These are phyloP conservation scores for Penicillium taxi DNA, from an alignment of 495 filamentous ascomycete species.

Conservation along the genomic window DNA sequence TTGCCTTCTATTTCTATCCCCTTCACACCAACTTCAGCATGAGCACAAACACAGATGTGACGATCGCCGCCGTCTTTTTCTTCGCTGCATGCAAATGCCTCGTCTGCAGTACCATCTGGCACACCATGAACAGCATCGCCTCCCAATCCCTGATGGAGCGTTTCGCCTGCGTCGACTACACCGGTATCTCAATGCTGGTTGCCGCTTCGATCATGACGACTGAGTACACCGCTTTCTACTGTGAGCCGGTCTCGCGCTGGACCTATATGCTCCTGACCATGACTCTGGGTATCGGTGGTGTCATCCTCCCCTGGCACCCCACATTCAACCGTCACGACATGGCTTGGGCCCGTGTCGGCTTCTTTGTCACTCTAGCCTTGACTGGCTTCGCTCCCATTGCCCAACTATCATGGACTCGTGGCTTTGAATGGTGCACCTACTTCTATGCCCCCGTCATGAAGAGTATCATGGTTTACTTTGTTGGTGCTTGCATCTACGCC, in stretches of 20 bases:
- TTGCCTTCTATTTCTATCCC: constrained; percentile 97
- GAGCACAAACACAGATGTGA: constrained; percentile 78
- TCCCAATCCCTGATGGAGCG: constrained; percentile 84
- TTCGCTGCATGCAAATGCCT: constrained; percentile 95
- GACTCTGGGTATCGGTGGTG: constrained; percentile 73
- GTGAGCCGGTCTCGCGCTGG: constrained; percentile 82
- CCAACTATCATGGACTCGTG: constrained; percentile 70
- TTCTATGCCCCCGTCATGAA: constrained; percentile 89
- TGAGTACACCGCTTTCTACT: constrained; percentile 98
- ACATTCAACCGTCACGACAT: constrained; percentile 89
- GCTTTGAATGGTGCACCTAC: constrained; percentile 63
- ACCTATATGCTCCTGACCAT: constrained; percentile 79
- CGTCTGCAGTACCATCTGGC: constrained; percentile 92
- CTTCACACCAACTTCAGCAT: constrained; percentile 72
- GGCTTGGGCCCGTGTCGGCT: constrained; percentile 83
- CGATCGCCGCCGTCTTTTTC: constrained; percentile 91
- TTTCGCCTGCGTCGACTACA: constrained; percentile 98
- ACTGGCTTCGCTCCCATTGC: constrained; percentile 86
- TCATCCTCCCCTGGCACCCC: constrained; percentile 93
- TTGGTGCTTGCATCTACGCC: constrained; percentile 84
- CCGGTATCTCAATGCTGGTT: constrained; percentile 91
- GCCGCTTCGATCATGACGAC: constrained; percentile 97
- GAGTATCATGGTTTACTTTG: constrained; percentile 75
- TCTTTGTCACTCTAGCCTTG: constrained; percentile 81
- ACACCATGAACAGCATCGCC: constrained; percentile 94